These are phyloP conservation scores for Penicillium herquei DNA, from an alignment of 495 filamentous ascomycete genomes.

Conservation along the genomic window DNA sequence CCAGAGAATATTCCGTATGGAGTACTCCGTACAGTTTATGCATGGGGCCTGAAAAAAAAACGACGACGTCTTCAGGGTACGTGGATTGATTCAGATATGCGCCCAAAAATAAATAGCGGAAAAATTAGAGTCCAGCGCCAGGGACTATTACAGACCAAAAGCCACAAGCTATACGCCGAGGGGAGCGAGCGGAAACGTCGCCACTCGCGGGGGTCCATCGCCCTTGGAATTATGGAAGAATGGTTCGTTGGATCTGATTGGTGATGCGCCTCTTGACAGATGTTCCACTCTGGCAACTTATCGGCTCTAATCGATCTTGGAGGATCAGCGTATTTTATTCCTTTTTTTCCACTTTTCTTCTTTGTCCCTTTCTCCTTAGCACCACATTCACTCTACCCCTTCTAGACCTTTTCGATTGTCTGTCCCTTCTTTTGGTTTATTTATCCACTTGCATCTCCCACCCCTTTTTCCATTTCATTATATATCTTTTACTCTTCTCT, in stretches of 20 bases:
- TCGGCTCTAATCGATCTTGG: conserved; percentile 15
- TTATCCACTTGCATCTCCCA: conserved; percentile 4
- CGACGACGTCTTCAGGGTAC: too few relatives aligned
- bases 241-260: conserved; percentile 20
- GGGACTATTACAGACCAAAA: not conserved
- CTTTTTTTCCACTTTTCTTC: conserved; percentile 10
- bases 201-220: conserved; percentile 24
- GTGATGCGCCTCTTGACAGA: conserved; percentile 15
- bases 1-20: not conserved
- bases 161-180: not conserved
- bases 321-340: conserved; percentile 12
- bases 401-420: conserved; percentile 31
- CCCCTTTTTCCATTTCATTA: conserved; percentile 2
- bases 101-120: too few relatives aligned
- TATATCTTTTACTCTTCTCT: not conserved
- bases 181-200: conserved; percentile 17
- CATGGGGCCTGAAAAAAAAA: too few relatives aligned
- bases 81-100: too few relatives aligned
- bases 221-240: conserved; percentile 10
- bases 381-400: conserved; percentile 22
- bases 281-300: conserved; percentile 11
- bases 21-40: too few relatives aligned
- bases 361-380: conserved; percentile 16
- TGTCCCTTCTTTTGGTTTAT: conserved; percentile 23
- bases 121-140: too few relatives aligned